Conservation (phyloP, 2,329 filamentous ascomycete species). For the Ophiocordyceps camponoti-saundersi region DNA sequence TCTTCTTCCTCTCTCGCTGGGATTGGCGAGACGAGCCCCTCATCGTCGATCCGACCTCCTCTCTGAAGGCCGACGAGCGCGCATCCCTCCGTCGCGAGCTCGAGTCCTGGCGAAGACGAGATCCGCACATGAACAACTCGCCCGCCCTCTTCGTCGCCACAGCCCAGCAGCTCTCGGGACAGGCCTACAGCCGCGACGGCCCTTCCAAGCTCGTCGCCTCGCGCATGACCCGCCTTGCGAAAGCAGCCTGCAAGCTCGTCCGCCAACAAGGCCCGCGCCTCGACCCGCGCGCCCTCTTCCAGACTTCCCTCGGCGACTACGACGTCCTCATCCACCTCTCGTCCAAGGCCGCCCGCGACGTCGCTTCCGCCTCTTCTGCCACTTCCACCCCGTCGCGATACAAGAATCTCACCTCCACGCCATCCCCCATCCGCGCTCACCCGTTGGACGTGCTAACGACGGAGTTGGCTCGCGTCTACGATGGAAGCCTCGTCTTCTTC, state of each 20-base stretch:
- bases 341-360: constrained; percentile 27
- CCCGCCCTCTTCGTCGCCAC: constrained; percentile 62
- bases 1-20: constrained; percentile 71
- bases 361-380: constrained; percentile 20
- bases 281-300: constrained; percentile 43
- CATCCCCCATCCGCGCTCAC: constrained; percentile 36
- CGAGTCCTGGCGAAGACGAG: constrained; percentile 71
- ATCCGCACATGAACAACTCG: constrained; percentile 76
- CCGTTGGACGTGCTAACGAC: constrained; percentile 44
- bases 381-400: constrained; percentile 31
- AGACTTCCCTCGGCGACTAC: constrained; percentile 57
- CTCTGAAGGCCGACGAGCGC: constrained; percentile 44
- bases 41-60: constrained; percentile 52
- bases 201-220: constrained; percentile 72
- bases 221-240: constrained; percentile 67
- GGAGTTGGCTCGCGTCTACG: constrained; percentile 52
- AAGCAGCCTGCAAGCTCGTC: constrained; percentile 52
- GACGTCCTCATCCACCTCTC: constrained; percentile 70
- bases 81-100: constrained; percentile 53
- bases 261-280: constrained; percentile 33
- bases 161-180: constrained; percentile 59
- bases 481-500: constrained; percentile 63
- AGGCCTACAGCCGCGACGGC: constrained; percentile 55
- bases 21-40: constrained; percentile 80
- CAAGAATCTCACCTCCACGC: constrained; percentile 59